These are phyloP conservation scores for Saccharomycodes ludwigii DNA, from an alignment of 805 yeast genomes.

Conservation along the genomic window DNA sequence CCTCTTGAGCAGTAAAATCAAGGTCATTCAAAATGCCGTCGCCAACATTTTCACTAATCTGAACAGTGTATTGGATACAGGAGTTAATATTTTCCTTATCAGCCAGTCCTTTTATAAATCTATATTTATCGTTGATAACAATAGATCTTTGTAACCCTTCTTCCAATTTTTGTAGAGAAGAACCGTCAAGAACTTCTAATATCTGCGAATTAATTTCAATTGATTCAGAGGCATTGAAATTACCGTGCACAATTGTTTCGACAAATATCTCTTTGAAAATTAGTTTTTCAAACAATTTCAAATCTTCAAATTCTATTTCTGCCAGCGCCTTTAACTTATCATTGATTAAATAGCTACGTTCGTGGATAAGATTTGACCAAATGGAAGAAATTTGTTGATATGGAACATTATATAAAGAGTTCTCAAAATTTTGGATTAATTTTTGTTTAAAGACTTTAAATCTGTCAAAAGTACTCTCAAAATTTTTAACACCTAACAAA, in stretches of 20 bases:
- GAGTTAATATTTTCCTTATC: slow-evolving; percentile 72
- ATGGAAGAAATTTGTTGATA: slow-evolving; percentile 62
- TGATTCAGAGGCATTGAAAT: slow-evolving; percentile 45
- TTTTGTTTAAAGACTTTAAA: slow-evolving; percentile 60
- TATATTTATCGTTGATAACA: slow-evolving; percentile 20
- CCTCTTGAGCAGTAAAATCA: slow-evolving; percentile 29
- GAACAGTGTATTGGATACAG: slow-evolving; percentile 67
- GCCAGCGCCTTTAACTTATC: slow-evolving; percentile 45
- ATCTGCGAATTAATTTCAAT: slow-evolving; percentile 32
- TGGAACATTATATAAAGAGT: slow-evolving; percentile 63
- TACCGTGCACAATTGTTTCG: slow-evolving; percentile 73
- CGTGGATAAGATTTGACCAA: slow-evolving; percentile 55
- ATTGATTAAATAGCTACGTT: slow-evolving; percentile 50
- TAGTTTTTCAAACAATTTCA: slow-evolving; percentile 38
- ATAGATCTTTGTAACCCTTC: not conserved
- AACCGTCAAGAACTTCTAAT: slow-evolving; percentile 31
- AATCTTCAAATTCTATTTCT: slow-evolving; percentile 34
- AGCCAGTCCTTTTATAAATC: slow-evolving; percentile 37
- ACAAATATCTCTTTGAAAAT: slow-evolving; percentile 48
- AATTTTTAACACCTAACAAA: slow-evolving; percentile 37
- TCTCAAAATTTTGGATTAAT: slow-evolving; percentile 46
- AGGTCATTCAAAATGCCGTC: not conserved
- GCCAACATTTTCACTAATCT: slow-evolving; percentile 33
- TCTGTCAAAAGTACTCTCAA: slow-evolving; percentile 40
- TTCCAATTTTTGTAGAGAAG: slow-evolving; percentile 12